A percentile compares a stretch with the other conserved stretches of the same genome.
Conservation (phyloP, 306 rosid genomes). For the Medicago lupulina region DNA sequence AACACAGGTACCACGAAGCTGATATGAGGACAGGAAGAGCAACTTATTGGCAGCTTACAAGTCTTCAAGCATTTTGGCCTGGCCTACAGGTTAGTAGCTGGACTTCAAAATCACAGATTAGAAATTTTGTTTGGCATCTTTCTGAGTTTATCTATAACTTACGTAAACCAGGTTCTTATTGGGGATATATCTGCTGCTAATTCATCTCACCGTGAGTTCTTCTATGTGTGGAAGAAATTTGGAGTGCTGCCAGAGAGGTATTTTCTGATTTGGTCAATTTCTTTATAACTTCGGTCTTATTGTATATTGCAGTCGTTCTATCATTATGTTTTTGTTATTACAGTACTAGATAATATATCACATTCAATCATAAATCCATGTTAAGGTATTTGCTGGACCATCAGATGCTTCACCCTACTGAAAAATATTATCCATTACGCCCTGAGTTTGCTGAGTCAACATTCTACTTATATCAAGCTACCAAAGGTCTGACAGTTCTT, state of each 20-base stretch:
- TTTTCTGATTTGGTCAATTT: slow-evolving; percentile 41
- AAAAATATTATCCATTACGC: slow-evolving; percentile 91
- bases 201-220: slow-evolving; percentile 90
- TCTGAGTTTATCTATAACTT: slow-evolving; percentile 46
- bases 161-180: slow-evolving; percentile 76
- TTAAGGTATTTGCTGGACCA: slow-evolving; percentile 93
- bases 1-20: slow-evolving; percentile 92
- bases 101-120: slow-evolving; percentile 1
- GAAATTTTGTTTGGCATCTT: slow-evolving; percentile 20
- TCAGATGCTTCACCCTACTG: slow-evolving; percentile 96
- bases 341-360: slow-evolving; percentile 37
- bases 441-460: slow-evolving; percentile 99
- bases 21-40: slow-evolving; percentile 98
- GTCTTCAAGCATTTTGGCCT: slow-evolving; percentile 99
- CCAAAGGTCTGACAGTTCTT: slow-evolving; percentile 72
- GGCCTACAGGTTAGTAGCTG: slow-evolving; percentile 83
- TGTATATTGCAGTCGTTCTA: slow-evolving; percentile 20
- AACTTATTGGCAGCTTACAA: slow-evolving; percentile 98
- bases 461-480: slow-evolving; percentile 94
- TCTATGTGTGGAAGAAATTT: slow-evolving; percentile 81
- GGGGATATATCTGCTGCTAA: slow-evolving; percentile 94
- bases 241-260: slow-evolving; percentile 98
- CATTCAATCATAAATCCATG: slow-evolving; percentile 46
- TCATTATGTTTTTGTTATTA: slow-evolving; percentile 35
- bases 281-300: slow-evolving; percentile 24